Conservation (phyloP, 1,139 yeast species). For the Hansenula sp. region DNA sequence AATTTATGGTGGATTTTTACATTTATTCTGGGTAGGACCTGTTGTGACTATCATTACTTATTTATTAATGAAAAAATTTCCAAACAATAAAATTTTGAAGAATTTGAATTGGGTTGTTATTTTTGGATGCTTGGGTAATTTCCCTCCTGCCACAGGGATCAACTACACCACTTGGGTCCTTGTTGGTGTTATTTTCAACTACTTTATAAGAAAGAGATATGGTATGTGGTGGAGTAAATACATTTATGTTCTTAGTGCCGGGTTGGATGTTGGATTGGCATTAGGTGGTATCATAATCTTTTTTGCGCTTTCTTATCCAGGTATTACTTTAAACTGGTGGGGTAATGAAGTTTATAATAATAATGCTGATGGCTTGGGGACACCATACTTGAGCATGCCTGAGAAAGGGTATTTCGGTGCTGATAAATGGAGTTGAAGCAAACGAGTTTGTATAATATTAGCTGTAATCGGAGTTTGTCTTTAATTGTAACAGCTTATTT, state of each 20-base stretch:
- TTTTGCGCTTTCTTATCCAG: conserved; percentile 35
- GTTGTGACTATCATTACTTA: conserved; percentile 40
- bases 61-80: conserved; percentile 45
- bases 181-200: conserved; percentile 50
- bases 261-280: conserved; percentile 54
- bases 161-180: conserved; percentile 45
- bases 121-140: conserved; percentile 43
- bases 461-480: too few relatives aligned
- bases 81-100: conserved; percentile 37
- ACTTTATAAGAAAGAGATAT: conserved; percentile 43
- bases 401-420: conserved; percentile 37
- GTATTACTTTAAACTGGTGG: conserved; percentile 50
- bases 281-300: conserved; percentile 46
- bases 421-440: conserved; percentile 22
- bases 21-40: conserved; percentile 45
- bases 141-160: conserved; percentile 54
- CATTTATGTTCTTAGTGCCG: conserved; percentile 56
- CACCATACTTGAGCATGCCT: conserved; percentile 22
- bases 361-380: conserved; percentile 25
- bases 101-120: conserved; percentile 47
- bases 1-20: conserved; percentile 36
- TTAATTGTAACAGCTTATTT: neutral
- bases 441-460: neutral
- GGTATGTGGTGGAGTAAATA: conserved; percentile 67
- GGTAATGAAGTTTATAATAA: conserved; percentile 38